Conservation (phyloP, 2,329 filamentous ascomycete genomes). For the Colletotrichum trifolii region DNA sequence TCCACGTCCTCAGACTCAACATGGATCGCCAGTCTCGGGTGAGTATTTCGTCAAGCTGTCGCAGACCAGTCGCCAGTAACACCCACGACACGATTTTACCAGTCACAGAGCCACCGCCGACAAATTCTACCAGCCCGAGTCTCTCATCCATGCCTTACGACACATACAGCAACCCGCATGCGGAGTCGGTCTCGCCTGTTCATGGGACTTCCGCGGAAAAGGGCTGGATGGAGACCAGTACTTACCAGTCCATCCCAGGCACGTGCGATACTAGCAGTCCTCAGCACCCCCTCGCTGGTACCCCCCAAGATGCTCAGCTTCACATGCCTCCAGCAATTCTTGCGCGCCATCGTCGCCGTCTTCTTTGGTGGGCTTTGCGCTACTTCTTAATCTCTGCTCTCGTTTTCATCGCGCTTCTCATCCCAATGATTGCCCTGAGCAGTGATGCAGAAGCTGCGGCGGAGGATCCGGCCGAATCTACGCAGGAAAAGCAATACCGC, state of each 20-base stretch:
- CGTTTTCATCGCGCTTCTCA: slow-evolving; percentile 36
- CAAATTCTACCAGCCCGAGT: background rate
- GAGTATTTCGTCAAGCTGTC: slow-evolving; percentile 5
- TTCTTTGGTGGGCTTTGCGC: slow-evolving; percentile 37
- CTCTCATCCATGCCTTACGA: background rate
- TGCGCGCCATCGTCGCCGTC: slow-evolving; percentile 7
- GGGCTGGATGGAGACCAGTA: slow-evolving; percentile 5
- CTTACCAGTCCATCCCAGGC: slow-evolving; percentile 5
- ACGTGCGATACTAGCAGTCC: slow-evolving; percentile 5
- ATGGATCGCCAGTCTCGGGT: background rate
- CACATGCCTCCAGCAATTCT: background rate
- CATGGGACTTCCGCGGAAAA: background rate
- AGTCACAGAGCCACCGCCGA: background rate
- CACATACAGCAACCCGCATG: background rate
- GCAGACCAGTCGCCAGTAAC: background rate
- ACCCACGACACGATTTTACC: background rate
- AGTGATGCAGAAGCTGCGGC: slow-evolving; percentile 32
- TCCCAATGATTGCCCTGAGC: slow-evolving; percentile 38
- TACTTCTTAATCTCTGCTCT: slow-evolving; percentile 36
- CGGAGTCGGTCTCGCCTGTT: background rate
- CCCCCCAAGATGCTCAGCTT: background rate
- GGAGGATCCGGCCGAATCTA: slow-evolving; percentile 18
- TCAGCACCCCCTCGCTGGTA: background rate
- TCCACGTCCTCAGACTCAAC: background rate
- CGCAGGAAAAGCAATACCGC: slow-evolving; percentile 31